Base-by-base conservation (phyloP, 768 basidiomycete genomes). In the Leccinum truebloodii region DNA sequence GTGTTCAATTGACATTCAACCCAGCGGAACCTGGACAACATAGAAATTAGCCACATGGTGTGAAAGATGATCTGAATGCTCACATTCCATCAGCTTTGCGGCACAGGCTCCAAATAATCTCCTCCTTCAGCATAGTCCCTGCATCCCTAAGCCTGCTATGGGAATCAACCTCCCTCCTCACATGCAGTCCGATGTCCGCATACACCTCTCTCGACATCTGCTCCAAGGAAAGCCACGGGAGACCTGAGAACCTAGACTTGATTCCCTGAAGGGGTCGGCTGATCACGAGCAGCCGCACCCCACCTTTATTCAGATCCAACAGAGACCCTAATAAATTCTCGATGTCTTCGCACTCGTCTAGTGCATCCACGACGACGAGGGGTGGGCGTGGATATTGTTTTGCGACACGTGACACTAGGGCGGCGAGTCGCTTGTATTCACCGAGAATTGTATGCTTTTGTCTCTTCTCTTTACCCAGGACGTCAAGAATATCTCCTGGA, bases 321-420 rank as follows among this genome's bases (percentile, higher is more conserved):
- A 68, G 26, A 10, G 50, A 61, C 4, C 26, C 16, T 0, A 67
- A 41, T 14, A 64, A 55, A 0, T 26, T n/a, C 5, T 61, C 50
- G 6, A 65, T 3, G 6, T 65, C 57, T 20, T 46, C 30, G 41
- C 67, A 68, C 53, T 68, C 66, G 20, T 69, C 67, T 0, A 69
- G 41, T 0, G 62, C 67, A 22, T 69, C 67, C 1, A 69, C 52
- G 2, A 62, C 50, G 1, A 65, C 1, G 6, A 59, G 20, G 0
- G 64, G 67, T 5, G 18, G 58, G 8, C n/a, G 52, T 9, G 3
- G 14, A n/a, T 60, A 44, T 13, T 3, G 10, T 14, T 34, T 49
- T 3, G 55, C 63, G 0, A 37, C 35, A 7, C 26, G 26, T 3
- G 63, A 60, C 26, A 28, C 9, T 18, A 51, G 26, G 26, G 28